These are phyloP conservation scores for Tardiomyces depauwii DNA, from an alignment of 1,139 yeast genomes.

Conservation along the genomic window DNA sequence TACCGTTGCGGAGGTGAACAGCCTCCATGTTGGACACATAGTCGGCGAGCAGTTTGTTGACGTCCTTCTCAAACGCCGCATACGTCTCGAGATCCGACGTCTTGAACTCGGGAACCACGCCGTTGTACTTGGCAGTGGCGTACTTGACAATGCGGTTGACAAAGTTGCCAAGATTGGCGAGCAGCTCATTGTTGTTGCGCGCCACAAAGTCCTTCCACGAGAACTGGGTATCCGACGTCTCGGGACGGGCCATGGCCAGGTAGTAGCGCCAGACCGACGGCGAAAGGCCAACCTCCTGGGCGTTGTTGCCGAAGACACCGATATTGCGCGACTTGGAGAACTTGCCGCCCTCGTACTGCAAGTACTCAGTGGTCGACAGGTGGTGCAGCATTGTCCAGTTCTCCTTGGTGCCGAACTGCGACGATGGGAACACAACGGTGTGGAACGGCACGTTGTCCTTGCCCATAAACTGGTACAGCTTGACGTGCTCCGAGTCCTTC, in stretches of 20 bases:
- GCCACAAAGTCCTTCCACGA: conserved; percentile 95
- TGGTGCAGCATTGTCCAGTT: conserved; percentile 88
- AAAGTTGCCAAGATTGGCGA: conserved; percentile 94
- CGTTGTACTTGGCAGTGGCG: conserved; percentile 81
- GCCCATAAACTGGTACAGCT: conserved; percentile 96
- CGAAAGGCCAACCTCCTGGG: conserved; percentile 81
- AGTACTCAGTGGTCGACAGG: conserved; percentile 86
- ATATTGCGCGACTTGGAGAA: conserved; percentile 93
- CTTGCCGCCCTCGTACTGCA: conserved; percentile 96
- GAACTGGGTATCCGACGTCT: conserved; percentile 88
- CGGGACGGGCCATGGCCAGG: conserved; percentile 87
- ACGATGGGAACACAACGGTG: conserved; percentile 92
- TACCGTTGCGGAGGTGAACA: conserved; percentile 74
- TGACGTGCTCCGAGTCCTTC: conserved; percentile 78
- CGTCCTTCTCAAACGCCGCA: conserved; percentile 40
- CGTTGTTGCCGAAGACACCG: conserved; percentile 97
- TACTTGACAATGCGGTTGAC: conserved; percentile 90
- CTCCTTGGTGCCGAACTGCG: conserved; percentile 80
- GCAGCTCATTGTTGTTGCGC: conserved; percentile 81
- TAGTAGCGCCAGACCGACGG: conserved; percentile 98
- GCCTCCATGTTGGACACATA: conserved; percentile 70
- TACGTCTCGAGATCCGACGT: conserved; percentile 29
- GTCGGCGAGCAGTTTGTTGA: conserved; percentile 46
- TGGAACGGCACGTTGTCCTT: conserved; percentile 99
- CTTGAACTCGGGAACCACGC: conserved; percentile 63